Evolutionary conservation across 306 rosid species (phyloP).

Genomic region (Arachis stenosperma): DNA sequence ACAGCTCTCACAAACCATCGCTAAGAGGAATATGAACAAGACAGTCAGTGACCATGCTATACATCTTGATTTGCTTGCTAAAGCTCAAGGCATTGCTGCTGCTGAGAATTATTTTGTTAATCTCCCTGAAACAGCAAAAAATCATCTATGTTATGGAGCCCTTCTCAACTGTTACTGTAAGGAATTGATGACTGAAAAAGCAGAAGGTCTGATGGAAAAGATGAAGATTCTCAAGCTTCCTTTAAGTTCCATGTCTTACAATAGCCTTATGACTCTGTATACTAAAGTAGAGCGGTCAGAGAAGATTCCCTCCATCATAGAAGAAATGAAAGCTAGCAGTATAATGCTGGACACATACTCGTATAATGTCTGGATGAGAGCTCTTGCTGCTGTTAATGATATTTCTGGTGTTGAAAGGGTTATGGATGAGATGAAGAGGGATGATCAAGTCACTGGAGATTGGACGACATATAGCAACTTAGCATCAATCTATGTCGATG

Average conservation of each 20-base stretch:
- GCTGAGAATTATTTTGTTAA: constrained; percentile 74
- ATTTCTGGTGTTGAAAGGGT: constrained; percentile 83
- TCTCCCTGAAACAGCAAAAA: constrained; percentile 80
- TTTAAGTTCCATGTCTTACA: constrained; percentile 68
- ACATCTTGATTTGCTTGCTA: constrained; percentile 85
- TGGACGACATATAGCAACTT: constrained; percentile 93
- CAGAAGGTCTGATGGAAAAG: constrained; percentile 82
- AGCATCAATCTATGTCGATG: constrained; percentile 77
- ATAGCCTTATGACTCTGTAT: constrained; percentile 89
- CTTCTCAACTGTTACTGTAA: constrained; percentile 93
- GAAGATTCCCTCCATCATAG: constrained; percentile 67
- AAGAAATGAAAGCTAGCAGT: constrained; percentile 73
- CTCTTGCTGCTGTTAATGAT: constrained; percentile 77
- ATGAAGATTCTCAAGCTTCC: constrained; percentile 87
- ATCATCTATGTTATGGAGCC: constrained; percentile 81
- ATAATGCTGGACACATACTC: constrained; percentile 67
- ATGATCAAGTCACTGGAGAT: constrained; percentile 71
- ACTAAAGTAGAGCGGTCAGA: constrained; percentile 61
- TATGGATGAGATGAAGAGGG: constrained; percentile 86
- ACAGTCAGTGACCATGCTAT: constrained; percentile 84
- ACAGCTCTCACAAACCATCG: constrained; percentile 83
- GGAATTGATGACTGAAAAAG: constrained; percentile 77
- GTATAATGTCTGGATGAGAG: constrained; percentile 87
- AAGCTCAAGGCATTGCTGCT: constrained; percentile 68
- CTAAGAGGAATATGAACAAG: constrained; percentile 78